These are phyloP conservation scores for Boletellus deceptivus DNA, from an alignment of 1,284 basidiomycete genomes.

Conservation along the genomic window DNA sequence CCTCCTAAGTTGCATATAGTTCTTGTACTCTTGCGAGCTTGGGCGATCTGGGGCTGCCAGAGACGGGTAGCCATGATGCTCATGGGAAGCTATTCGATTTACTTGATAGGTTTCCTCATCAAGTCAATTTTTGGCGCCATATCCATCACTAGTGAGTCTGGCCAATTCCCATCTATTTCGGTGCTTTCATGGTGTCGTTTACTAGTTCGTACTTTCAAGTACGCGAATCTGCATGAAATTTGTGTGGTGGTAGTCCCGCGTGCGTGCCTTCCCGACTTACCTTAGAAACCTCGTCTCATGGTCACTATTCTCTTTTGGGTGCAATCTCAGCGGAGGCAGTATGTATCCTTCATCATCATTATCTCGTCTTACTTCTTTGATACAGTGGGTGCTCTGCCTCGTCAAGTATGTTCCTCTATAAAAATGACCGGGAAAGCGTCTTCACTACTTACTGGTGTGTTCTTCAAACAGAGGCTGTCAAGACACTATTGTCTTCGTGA, in stretches of 20 bases:
- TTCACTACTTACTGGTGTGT: background rate
- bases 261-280: background rate
- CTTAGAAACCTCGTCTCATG: background rate
- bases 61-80: background rate
- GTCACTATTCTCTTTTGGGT: background rate
- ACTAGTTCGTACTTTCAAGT: background rate
- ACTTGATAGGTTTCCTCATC: slow-evolving; percentile 2
- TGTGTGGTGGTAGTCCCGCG: background rate
- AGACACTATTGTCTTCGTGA: background rate
- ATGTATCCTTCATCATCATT: background rate
- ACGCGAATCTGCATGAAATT: background rate
- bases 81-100: background rate
- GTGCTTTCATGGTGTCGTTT: background rate
- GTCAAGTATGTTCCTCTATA: background rate
- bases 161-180: background rate
- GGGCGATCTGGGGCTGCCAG: slow-evolving; percentile 15
- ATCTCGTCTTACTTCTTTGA: background rate
- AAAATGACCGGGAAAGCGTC: background rate
- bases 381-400: background rate
- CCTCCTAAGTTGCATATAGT: slow-evolving; percentile 1
- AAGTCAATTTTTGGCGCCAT: background rate
- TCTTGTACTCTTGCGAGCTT: slow-evolving; percentile 14
- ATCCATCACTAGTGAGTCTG: background rate
- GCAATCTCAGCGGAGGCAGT: background rate
- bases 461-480: background rate